Conservation (phyloP, 192 early-diverging fungal genomes). For the Jimgerdemannia lactiflua region DNA sequence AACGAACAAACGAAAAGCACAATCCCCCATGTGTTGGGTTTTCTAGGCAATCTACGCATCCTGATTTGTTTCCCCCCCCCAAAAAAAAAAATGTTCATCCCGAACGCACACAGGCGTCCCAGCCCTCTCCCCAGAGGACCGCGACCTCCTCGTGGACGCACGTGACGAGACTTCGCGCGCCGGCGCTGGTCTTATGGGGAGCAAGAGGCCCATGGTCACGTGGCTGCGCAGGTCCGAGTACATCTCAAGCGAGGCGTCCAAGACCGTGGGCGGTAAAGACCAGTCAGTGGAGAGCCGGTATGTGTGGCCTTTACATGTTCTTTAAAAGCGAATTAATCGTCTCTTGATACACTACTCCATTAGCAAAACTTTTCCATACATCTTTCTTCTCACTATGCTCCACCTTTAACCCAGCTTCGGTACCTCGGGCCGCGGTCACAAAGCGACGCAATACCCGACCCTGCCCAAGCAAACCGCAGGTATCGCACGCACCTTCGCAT, state of each 20-base stretch:
- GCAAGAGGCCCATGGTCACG: conserved; percentile 34
- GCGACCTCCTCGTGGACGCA: conserved; percentile 22
- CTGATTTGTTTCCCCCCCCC: not conserved
- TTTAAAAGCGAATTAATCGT: not conserved
- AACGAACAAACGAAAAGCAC: not conserved
- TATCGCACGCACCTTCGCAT: not conserved
- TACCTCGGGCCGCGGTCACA: not conserved
- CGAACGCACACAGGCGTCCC: not conserved
- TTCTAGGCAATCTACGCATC: not conserved
- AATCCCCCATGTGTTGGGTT: not conserved
- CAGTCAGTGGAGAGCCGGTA: not conserved
- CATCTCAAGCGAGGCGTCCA: conserved; percentile 41
- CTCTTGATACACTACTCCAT: not conserved
- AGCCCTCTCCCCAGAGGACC: conserved; percentile 16
- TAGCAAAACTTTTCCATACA: not conserved
- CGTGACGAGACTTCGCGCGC: conserved; percentile 12
- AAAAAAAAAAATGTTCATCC: too few relatives aligned
- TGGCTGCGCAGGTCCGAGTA: conserved; percentile 58
- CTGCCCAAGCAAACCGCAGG: conserved; percentile 1
- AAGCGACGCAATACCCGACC: not conserved
- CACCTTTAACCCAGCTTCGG: not conserved
- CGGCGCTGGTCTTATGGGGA: conserved; percentile 12
- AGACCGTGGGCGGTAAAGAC: conserved; percentile 4
- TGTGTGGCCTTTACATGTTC: not conserved
- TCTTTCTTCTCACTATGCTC: not conserved